Evolutionary conservation across 495 filamentous ascomycete species (phyloP), one percentile per base, ranked within the genome.

Genomic region (Penicillium desertorum): DNA sequence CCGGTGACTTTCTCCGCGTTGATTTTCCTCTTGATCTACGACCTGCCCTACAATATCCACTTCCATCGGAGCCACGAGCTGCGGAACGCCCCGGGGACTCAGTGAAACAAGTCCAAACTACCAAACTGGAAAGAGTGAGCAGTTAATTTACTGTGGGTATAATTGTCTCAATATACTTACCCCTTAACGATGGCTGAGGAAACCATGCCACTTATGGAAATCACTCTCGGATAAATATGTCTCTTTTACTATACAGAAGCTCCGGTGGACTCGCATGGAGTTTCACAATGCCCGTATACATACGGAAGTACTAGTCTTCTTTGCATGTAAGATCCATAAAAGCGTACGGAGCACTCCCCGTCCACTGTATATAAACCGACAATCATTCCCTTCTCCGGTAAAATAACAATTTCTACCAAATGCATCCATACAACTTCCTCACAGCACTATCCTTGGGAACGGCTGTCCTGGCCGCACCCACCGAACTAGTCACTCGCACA

Each of bases 371-470:
- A 51, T 48, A 25, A 1, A 9, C 16, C 5, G 23, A 22, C 12
- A 17, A 29, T 22, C 8, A 10, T 43, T 39, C 43, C 30, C 48
- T 45, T 39, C 39, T 17, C 7, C 42, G n/a, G 45, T 6, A 27
- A 23, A 45, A 19, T 34, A 39, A 14, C 17, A 43, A 23, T 42
- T 11, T 19, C 14, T 19, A 7, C 22, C 10, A 37, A 29, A 59
- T 59, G 57, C 17, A 49, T 49, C 14, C 44, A 14, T 12, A 7
- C 17, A 49, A 17, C 5, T 11, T 44, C 20, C 36, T 64, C 19
- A 45, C 56, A 51, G 52, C 48, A 34, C 51, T 63, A 25, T 43
- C n/a, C 16, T 56, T 66, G 30, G 58, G 43, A 16, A 27, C 54
- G 1, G 45, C 25, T 11, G 57, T 49, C 12, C 22, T 61, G 11